phyloP scores from a whole-genome alignment of 805 yeast species.

The Metschnikowia continentalis region DNA sequence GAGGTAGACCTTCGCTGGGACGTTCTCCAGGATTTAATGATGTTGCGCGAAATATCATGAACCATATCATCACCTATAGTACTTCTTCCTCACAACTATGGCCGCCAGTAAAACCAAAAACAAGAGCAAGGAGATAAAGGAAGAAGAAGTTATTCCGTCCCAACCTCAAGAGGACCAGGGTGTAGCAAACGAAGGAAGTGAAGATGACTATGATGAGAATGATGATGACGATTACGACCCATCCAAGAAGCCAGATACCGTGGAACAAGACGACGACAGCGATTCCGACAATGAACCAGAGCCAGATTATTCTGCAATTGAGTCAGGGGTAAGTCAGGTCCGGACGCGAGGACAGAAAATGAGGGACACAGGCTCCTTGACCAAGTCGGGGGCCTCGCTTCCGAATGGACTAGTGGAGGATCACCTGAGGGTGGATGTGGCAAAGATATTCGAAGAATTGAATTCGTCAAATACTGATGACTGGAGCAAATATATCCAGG shows the following conservation, averaged over 20 bases:
- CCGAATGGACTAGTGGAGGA: constrained; percentile 14
- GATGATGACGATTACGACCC: constrained; percentile 58
- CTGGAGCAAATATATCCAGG: constrained; percentile 14
- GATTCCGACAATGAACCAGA: constrained; percentile 18
- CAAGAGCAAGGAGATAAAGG: background rate
- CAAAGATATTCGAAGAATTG: constrained; percentile 26
- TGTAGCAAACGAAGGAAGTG: constrained; percentile 6
- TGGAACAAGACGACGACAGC: constrained; percentile 8
- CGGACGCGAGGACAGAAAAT: constrained; percentile 64
- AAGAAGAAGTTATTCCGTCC: background rate
- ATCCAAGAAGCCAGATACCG: constrained; percentile 20
- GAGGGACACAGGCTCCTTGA: constrained; percentile 27
- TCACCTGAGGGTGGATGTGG: constrained; percentile 26
- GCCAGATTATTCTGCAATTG: constrained; percentile 47
- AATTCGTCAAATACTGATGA: constrained; percentile 9
- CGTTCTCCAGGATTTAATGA: background rate
- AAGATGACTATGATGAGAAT: constrained; percentile 47
- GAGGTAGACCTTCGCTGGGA: too few relatives aligned
- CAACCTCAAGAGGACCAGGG: background rate
- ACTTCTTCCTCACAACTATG: background rate
- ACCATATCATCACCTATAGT: background rate
- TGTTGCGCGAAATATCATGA: background rate
- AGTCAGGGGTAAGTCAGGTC: constrained; percentile 52
- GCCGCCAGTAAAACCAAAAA: background rate
- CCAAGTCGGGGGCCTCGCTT: constrained; percentile 1